Base-by-base conservation (phyloP, 805 yeast genomes). In the Zygoascus bituminiphila region DNA sequence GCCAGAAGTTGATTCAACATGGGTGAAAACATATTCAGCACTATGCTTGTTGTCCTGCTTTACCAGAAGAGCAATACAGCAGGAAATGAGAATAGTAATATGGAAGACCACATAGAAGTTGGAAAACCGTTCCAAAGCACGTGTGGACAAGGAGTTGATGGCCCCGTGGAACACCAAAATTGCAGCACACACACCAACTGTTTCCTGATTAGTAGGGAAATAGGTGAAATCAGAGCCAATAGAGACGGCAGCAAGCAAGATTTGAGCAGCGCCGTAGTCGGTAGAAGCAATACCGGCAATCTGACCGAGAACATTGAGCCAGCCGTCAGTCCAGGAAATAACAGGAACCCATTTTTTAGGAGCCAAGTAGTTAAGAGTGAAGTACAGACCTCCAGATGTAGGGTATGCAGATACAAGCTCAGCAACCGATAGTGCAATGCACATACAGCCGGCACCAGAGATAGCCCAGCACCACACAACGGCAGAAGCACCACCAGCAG, bases 391-490 rank as follows among this genome's bases (percentile, higher is more conserved):
- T 7, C 59, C 59, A 2, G 57, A 49, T 15, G 57, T 55, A 23
- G 60, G 60, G 45, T 53, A 57, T 22, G 54, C 55, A n/a, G 57
- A 53, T 10, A 53, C 53, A 20, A 86, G 82, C 62, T 86, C 95
- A 51, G 89, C 82, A 20, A 86, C 67, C 14, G 91, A 82, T 21
- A 83, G 65, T 46, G 84, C 84, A 44, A 76, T 75, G 52, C 72
- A 67, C 54, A 78, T 62, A 51, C 81, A 75, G 44, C 81, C 79
- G 33, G 70, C 46, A 10, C 78, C 74, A 41, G 79, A 75, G 38
- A 74, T 68, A 50, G 76, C 63, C 83, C 84, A 79, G 47, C 81
- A 76, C 84, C 84, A 79, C 8, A 77, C 75, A 17, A 72, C 72
- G 1, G 79, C 74, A n/a, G 80, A 80, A 7, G 84, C 78, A 2